Evolutionary conservation across 768 basidiomycete species (phyloP).

Genomic region (Hypholoma fasciculare): DNA sequence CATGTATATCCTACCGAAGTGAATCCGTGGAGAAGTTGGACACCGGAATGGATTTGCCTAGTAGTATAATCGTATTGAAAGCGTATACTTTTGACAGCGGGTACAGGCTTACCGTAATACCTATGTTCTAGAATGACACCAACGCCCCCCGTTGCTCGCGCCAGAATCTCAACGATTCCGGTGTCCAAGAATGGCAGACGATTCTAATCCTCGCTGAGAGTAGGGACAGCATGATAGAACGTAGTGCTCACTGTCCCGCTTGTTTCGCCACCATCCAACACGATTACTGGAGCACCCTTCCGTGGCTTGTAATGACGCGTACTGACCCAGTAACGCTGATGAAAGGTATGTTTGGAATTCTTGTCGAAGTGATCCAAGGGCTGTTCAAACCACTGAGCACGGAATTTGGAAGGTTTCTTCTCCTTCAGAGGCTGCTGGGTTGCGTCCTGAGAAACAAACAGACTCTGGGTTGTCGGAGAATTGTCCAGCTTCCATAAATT

Average conservation of each 20-base stretch:
- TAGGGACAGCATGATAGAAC: not conserved
- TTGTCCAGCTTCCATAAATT: conserved; percentile 62
- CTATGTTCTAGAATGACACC: conserved; percentile 92
- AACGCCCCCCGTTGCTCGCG: conserved; percentile 83
- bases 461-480: not conserved
- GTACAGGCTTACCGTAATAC: conserved; percentile 68
- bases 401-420: conserved; percentile 14
- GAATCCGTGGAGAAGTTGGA: conserved; percentile 79
- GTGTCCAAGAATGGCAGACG: conserved; percentile 65
- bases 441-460: conserved; percentile 13
- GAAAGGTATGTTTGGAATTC: conserved; percentile 59
- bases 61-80: not conserved
- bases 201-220: conserved; percentile 26
- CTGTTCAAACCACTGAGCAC: conserved; percentile 73
- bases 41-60: conserved; percentile 77
- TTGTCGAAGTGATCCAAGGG: conserved; percentile 81
- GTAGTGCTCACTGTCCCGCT: conserved; percentile 64
- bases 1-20: conserved; percentile 50
- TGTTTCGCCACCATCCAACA: conserved; percentile 94
- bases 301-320: conserved; percentile 74
- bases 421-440: conserved; percentile 14
- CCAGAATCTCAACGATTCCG: conserved; percentile 85
- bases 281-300: conserved; percentile 78
- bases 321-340: conserved; percentile 93
- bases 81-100: not conserved